Evolutionary conservation across 306 rosid genomes (phyloP).

Genomic region (Biancaea sappan): DNA sequence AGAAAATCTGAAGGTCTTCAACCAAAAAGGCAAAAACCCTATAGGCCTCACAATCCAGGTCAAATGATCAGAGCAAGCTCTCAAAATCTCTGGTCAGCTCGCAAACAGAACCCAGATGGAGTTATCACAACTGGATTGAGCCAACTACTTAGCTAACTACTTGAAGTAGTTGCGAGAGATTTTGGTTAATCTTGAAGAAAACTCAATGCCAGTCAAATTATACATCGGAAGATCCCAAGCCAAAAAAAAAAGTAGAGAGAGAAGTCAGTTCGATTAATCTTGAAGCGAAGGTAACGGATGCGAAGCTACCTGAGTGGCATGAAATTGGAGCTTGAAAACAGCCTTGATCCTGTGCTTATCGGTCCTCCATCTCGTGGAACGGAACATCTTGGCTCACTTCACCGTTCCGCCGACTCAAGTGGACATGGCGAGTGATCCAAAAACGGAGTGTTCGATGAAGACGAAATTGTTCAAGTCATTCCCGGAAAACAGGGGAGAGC

Average conservation of each 20-base stretch:
- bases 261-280: neutral
- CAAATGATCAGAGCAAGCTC: neutral
- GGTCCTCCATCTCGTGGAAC: constrained; percentile 85
- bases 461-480: constrained; percentile 23
- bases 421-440: constrained; percentile 16
- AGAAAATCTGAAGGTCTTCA: too few relatives aligned
- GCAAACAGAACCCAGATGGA: constrained; percentile 38
- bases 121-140: neutral
- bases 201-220: constrained; percentile 18
- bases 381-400: constrained; percentile 61
- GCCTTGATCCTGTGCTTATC: constrained; percentile 80
- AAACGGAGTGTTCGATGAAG: constrained; percentile 36
- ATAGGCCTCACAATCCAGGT: neutral
- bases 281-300: constrained; percentile 15
- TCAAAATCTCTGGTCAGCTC: constrained; percentile 8
- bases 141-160: neutral
- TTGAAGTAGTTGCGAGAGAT: neutral
- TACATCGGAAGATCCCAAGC: neutral
- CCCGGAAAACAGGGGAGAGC: constrained; percentile 10
- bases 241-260: neutral
- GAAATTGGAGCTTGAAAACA: constrained; percentile 79
- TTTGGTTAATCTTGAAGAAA: constrained; percentile 17
- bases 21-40: too few relatives aligned
- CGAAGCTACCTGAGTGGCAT: constrained; percentile 69
- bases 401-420: constrained; percentile 19